Conservation (phyloP, 78 protist species). For the Polysphondylium violaceum region DNA sequence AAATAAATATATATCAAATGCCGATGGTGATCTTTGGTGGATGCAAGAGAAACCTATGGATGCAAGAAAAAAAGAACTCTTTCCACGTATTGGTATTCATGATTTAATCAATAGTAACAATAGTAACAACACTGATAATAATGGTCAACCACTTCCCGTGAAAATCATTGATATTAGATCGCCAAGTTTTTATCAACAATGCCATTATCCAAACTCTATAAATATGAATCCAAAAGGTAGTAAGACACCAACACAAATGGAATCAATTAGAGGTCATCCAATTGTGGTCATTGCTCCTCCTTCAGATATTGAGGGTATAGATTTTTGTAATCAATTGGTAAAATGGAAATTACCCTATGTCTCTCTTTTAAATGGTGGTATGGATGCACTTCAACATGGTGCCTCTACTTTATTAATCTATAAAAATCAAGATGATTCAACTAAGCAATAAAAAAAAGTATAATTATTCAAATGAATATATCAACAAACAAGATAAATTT, state of each 20-base stretch:
- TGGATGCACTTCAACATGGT: conserved; percentile 73
- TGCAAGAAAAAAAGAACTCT: conserved; percentile 34
- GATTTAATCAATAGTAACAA: conserved; percentile 25
- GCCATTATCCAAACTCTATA: conserved; percentile 51
- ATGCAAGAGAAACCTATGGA: conserved; percentile 69
- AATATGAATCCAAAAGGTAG: conserved; percentile 11
- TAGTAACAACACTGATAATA: too few relatives aligned
- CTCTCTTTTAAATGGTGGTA: conserved; percentile 75
- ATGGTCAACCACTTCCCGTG: too few relatives aligned
- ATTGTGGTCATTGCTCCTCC: conserved; percentile 46
- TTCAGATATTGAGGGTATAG: conserved; percentile 18
- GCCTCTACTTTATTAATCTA: conserved; percentile 13
- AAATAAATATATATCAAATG: conserved; percentile 16
- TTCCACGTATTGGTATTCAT: conserved; percentile 69
- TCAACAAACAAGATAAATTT: too few relatives aligned
- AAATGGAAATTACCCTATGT: conserved; percentile 68
- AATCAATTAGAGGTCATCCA: conserved; percentile 44
- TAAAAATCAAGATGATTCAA: too few relatives aligned
- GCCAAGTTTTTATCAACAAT: conserved; percentile 26
- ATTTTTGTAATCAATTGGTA: conserved; percentile 53
- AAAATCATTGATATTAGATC: conserved; percentile 50
- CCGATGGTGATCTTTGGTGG: conserved; percentile 67
- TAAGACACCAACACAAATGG: conserved; percentile 18
- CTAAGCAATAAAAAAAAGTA: too few relatives aligned
- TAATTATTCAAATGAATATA: too few relatives aligned